Evolutionary conservation across 2,329 filamentous ascomycete genomes (phyloP).

Genomic region (Xylaria arbuscula): DNA sequence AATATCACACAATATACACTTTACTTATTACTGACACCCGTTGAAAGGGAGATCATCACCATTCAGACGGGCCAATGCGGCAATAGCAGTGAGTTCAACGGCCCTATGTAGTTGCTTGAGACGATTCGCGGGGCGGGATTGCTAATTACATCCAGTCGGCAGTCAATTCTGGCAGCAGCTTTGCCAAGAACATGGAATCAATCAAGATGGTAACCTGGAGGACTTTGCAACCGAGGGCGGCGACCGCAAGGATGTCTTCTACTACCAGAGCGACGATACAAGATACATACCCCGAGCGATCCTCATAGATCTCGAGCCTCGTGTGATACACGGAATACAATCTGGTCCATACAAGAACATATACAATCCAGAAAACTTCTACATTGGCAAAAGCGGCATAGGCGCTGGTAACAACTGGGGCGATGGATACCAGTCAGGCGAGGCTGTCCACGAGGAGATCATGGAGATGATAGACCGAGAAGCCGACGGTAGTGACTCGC

Average conservation of each 20-base stretch:
- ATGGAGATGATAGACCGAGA: constrained; percentile 99
- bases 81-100: constrained; percentile 86
- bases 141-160: constrained; percentile 73
- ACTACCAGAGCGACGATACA: constrained; percentile 99
- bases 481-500: constrained; percentile 95
- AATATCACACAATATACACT: not conserved
- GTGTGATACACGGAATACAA: constrained; percentile 93
- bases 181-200: constrained; percentile 98
- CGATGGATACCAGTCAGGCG: constrained; percentile 92
- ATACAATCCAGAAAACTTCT: constrained; percentile 99
- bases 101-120: constrained; percentile 35
- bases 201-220: constrained; percentile 94
- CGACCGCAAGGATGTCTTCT: constrained; percentile 98
- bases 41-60: constrained; percentile 92
- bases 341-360: constrained; percentile 96
- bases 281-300: constrained; percentile 97
- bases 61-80: constrained; percentile 99
- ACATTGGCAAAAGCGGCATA: constrained; percentile 90
- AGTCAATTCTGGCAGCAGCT: constrained; percentile 99
- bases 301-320: constrained; percentile 91
- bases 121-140: constrained; percentile 23
- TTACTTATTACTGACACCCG: constrained; percentile 16
- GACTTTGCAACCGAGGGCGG: constrained; percentile 98
- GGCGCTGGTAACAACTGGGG: constrained; percentile 99
- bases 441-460: constrained; percentile 92